Percentiles rank a stretch among this genome's conserved stretches.
Evolutionary conservation across 148 eudicot genomes (phyloP).

Genomic region (Linanthus parryae): DNA sequence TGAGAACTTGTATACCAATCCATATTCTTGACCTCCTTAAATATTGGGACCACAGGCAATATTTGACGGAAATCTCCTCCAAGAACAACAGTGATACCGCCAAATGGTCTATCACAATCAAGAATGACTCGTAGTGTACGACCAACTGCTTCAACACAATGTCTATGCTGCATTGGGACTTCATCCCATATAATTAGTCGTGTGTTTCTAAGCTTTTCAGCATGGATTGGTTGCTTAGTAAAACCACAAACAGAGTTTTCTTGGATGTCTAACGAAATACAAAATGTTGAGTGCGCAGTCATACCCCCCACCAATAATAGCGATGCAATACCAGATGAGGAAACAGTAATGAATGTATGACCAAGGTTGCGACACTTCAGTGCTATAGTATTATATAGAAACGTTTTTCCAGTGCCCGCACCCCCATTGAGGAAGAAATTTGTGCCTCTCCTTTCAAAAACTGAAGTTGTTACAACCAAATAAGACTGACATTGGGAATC

Average conservation of each 20-base stretch:
- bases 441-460: background rate
- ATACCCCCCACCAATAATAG: background rate
- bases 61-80: no score
- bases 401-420: no score
- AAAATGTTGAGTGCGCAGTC: background rate
- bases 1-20: background rate
- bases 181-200: background rate
- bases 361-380: no score
- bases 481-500: background rate
- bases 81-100: no score
- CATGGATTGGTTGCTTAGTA: background rate
- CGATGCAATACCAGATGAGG: no score
- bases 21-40: background rate
- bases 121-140: background rate
- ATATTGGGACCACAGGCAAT: background rate
- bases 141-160: background rate
- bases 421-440: background rate
- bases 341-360: no score
- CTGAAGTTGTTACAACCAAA: background rate
- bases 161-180: slow-evolving; percentile 1
- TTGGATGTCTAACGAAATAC: background rate
- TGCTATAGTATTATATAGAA: no score
- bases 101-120: no score
- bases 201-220: background rate
- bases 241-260: background rate